Evolutionary conservation across 306 rosid genomes (phyloP).

Genomic region (Begonia peltatifolia): DNA sequence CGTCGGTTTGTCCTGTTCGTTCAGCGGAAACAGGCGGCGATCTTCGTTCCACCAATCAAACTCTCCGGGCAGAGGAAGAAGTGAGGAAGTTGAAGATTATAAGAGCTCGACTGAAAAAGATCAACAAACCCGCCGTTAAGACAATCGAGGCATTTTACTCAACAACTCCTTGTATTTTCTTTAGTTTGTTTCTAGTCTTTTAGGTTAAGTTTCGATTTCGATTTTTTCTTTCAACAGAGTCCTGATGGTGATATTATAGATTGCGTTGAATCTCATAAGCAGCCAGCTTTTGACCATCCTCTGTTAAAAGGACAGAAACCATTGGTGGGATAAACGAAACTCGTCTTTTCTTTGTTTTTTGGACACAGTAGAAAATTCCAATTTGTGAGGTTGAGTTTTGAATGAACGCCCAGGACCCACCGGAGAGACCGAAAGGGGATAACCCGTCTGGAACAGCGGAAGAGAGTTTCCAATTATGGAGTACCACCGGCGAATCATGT

Average conservation of each 20-base stretch:
- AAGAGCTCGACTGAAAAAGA: conserved; percentile 5
- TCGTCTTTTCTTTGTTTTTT: neutral
- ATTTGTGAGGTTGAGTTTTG: neutral
- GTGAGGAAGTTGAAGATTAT: conserved; percentile 4
- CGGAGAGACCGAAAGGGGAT: conserved; percentile 12
- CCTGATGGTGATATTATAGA: conserved; percentile 74
- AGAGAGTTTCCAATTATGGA: conserved; percentile 11
- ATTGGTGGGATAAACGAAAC: conserved; percentile 3
- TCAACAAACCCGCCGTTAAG: conserved; percentile 11
- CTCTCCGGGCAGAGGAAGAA: conserved; percentile 10
- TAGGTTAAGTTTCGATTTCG: neutral
- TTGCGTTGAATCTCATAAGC: conserved; percentile 62
- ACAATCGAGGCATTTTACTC: conserved; percentile 10
- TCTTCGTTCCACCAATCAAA: conserved; percentile 4
- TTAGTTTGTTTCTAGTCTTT: conserved; percentile 3
- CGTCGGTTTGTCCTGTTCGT: neutral
- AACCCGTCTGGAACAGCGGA: neutral
- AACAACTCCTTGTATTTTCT: neutral
- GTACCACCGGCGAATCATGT: conserved; percentile 8
- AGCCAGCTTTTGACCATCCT: conserved; percentile 98
- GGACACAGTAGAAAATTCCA: no score
- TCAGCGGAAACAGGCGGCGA: neutral
- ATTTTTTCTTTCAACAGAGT: conserved; percentile 3
- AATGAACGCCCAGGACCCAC: conserved; percentile 6
- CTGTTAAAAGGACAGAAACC: conserved; percentile 33